These are phyloP conservation scores for Nepenthes gracilis DNA, from an alignment of 148 eudicot species.

Conservation along the genomic window DNA sequence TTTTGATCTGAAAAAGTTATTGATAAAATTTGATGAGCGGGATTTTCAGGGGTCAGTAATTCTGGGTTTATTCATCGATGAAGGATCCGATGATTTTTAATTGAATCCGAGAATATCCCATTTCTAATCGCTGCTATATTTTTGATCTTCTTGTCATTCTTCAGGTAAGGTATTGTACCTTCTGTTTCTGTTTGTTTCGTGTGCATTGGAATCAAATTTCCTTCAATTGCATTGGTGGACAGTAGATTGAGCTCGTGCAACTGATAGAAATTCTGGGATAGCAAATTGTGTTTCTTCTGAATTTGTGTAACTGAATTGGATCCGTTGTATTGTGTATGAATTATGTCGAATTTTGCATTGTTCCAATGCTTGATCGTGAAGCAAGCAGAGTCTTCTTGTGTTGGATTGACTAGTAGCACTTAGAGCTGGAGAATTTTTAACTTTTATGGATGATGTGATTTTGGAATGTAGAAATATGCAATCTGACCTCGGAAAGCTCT, in stretches of 20 bases:
- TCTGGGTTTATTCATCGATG: conserved; percentile 6
- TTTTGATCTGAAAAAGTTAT: neutral
- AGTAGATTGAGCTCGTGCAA: conserved; percentile 9
- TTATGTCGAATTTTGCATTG: conserved; percentile 1
- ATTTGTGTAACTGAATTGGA: conserved; percentile 3
- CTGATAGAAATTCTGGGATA: conserved; percentile 1
- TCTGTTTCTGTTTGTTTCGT: conserved; percentile 4
- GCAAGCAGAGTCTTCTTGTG: too few relatives aligned
- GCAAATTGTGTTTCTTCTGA: neutral
- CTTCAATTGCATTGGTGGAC: conserved; percentile 10
- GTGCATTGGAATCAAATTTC: conserved; percentile 5
- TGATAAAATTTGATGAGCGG: conserved; percentile 1
- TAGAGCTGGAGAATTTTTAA: neutral
- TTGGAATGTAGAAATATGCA: conserved; percentile 47
- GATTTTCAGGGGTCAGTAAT: neutral
- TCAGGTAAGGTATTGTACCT: conserved; percentile 10
- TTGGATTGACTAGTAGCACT: too few relatives aligned
- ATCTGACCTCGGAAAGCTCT: conserved; percentile 70
- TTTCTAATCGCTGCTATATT: conserved; percentile 12
- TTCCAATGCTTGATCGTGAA: neutral
- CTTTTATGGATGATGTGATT: conserved; percentile 7
- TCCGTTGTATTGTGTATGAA: conserved; percentile 6
- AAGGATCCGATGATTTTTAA: conserved; percentile 18
- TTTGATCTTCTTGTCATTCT: conserved; percentile 20
- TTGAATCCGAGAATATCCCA: conserved; percentile 19